These are phyloP conservation scores for Daldinia bambusicola DNA, from an alignment of 495 filamentous ascomycete genomes.

Conservation along the genomic window DNA sequence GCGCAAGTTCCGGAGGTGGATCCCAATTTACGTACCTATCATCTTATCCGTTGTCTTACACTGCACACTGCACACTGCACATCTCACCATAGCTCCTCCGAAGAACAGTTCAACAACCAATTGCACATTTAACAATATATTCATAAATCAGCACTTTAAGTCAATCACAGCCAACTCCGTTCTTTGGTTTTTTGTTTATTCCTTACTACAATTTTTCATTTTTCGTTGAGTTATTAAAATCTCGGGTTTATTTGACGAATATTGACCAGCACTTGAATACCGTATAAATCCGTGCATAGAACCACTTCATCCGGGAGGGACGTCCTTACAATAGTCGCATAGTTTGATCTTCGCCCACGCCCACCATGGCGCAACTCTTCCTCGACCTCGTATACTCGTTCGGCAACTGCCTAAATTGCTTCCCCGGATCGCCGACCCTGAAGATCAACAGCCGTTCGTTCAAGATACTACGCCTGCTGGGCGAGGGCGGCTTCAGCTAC, in stretches of 20 bases:
- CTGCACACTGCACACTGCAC: too few relatives aligned
- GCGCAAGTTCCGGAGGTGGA: conserved; percentile 20
- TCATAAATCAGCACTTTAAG: background rate
- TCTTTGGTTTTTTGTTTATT: background rate
- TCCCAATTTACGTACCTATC: conserved; percentile 28
- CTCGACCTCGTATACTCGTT: conserved; percentile 90
- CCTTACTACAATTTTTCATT: background rate
- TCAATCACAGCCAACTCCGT: too few relatives aligned
- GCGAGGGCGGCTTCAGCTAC: conserved; percentile 98
- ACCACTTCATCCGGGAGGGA: too few relatives aligned
- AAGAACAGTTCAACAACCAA: conserved; percentile 31
- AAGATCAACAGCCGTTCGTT: conserved; percentile 95
- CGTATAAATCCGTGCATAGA: too few relatives aligned
- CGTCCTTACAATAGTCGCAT: too few relatives aligned
- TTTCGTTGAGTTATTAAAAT: background rate
- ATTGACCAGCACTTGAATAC: background rate
- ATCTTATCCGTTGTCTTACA: conserved; percentile 28
- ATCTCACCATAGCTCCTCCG: conserved; percentile 23
- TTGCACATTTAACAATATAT: conserved; percentile 9
- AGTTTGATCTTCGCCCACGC: conserved; percentile 34
- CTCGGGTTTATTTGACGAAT: background rate
- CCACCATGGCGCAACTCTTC: conserved; percentile 82
- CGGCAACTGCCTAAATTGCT: conserved; percentile 93
- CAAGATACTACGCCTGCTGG: conserved; percentile 91
- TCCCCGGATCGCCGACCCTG: conserved; percentile 89